Conservation (phyloP, 163 green algal genomes). For the Volvox carteri region DNA sequence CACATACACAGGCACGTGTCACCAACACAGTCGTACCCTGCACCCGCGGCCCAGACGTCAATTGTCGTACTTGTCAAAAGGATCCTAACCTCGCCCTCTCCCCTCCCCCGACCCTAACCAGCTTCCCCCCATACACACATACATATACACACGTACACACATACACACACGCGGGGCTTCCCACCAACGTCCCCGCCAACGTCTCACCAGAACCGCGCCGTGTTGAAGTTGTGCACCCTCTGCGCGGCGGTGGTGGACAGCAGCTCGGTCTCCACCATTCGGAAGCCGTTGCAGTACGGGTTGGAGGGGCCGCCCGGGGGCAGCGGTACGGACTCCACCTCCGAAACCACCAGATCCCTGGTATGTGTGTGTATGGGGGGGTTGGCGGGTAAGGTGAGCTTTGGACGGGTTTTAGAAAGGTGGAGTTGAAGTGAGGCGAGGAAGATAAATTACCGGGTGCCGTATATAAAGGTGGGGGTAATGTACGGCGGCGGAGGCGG, state of each 20-base stretch:
- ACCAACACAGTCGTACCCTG: too few relatives aligned
- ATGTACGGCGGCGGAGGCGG: too few relatives aligned
- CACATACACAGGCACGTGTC: not conserved
- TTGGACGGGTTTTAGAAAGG: too few relatives aligned
- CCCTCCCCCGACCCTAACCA: not conserved
- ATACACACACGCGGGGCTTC: not conserved
- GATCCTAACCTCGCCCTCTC: not conserved
- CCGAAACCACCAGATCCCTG: constrained; percentile 72
- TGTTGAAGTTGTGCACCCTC: constrained; percentile 59
- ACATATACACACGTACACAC: not conserved
- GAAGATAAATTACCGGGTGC: too few relatives aligned
- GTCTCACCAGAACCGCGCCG: constrained; percentile 56
- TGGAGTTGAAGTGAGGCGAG: too few relatives aligned
- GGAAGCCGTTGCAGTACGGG: constrained; percentile 78
- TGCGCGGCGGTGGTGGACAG: constrained; percentile 62
- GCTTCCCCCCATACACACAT: not conserved
- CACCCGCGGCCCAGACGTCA: too few relatives aligned
- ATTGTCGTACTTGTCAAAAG: not conserved
- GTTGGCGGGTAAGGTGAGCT: too few relatives aligned
- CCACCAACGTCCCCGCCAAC: not conserved
- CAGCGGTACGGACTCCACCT: constrained; percentile 78
- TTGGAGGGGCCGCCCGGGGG: constrained; percentile 72
- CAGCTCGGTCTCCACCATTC: constrained; percentile 70
- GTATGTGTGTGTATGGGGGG: not conserved
- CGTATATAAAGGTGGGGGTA: too few relatives aligned